Conservation (phyloP, 202 grass and related monocot species). For the Saccharum hybrid region DNA sequence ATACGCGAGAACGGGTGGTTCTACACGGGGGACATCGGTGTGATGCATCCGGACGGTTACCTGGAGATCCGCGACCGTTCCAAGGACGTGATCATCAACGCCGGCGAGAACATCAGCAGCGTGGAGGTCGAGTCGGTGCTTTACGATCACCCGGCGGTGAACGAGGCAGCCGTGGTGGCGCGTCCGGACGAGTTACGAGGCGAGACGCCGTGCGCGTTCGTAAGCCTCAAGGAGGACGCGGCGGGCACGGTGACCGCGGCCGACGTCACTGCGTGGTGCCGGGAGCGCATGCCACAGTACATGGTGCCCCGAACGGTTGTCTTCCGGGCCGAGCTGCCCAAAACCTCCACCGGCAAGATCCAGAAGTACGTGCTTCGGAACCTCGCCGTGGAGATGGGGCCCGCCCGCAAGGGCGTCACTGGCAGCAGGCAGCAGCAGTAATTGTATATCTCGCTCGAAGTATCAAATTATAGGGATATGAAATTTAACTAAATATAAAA, state of each 20-base stretch:
- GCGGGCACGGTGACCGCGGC: constrained; percentile 24
- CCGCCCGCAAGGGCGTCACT: constrained; percentile 24
- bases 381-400: constrained; percentile 63
- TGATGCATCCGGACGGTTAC: too few species aligned
- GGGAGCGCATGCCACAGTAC: constrained; percentile 43
- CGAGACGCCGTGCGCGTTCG: constrained; percentile 86
- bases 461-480: too few species aligned
- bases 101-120: too few species aligned
- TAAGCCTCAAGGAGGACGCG: constrained; percentile 60
- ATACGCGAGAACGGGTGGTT: constrained; percentile 30
- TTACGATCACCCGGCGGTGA: constrained; percentile 72
- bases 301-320: constrained; percentile 66
- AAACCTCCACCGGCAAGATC: constrained; percentile 89
- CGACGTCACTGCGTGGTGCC: constrained; percentile 73
- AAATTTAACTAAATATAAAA: too few species aligned
- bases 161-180: constrained; percentile 78
- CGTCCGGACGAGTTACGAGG: constrained; percentile 79
- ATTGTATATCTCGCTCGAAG: too few species aligned
- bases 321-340: constrained; percentile 69
- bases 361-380: constrained; percentile 73
- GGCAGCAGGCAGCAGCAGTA: not conserved
- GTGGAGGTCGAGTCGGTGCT: constrained; percentile 46
- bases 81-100: too few species aligned
- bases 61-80: too few species aligned
- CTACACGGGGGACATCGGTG: too few species aligned